Base-by-base conservation (phyloP, 345 rosid species). In the Aquilaria malaccensis region DNA sequence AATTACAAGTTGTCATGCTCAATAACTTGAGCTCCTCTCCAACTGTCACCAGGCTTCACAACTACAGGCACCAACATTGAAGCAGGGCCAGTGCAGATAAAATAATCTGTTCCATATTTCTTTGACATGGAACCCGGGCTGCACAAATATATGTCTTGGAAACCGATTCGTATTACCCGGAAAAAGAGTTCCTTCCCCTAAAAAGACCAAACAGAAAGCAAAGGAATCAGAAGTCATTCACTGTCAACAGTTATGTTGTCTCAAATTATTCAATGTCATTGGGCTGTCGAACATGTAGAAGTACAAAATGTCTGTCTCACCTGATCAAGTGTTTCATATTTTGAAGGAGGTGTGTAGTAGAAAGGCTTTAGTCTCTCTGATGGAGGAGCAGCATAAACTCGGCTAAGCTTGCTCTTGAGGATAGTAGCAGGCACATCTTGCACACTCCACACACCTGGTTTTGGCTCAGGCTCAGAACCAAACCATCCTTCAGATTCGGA, bases 281-380 rank as follows among this genome's bases (percentile, higher is more conserved):
- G 43, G 5, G 5, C 43, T 37, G 43, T 9, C 5, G 43, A 37
- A 45, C 47, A 11, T 31, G 14, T 59, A n/a, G 53, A 66, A 49
- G 29, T 15, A 4, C 22, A 14, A 10, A 7, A 50, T 14, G 29
- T 13, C 15, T 9, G 10, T 13, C 13, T 30, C 82, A 90, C 98
- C 95, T 92, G 96, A 79, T 92, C 98, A 30, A 85, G 70, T n/a
- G 93, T 75, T 78, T 92, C 98, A 62, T 72, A 92, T 74, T 89
- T 92, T 41, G 93, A 78, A 55, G 98, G 95, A 3, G 88, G 72
- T 30, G 89, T 92, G 69, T 79, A 74, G 63, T 83, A 87, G 60
- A 87, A 56, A 2, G 80, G 63, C 67, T 87, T 89, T 50, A 77
- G 62, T 71, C 98, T 89, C 67, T 92, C 94, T 41, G 78, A 62